Conservation (phyloP, 441 rosid species). For the Corymbia calophylla region DNA sequence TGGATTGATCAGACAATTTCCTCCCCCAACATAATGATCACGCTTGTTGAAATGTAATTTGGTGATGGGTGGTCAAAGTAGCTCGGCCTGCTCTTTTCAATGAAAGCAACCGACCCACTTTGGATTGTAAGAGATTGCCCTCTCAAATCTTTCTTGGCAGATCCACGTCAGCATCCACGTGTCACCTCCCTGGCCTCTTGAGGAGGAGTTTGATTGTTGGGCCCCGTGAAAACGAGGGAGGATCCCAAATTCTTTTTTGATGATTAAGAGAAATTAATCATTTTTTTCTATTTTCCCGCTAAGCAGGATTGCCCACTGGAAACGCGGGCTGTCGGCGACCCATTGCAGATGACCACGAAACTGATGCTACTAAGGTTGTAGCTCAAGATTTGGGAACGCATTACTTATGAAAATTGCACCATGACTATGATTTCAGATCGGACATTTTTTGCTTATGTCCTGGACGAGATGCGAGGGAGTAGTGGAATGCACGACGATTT, state of each 20-base stretch:
- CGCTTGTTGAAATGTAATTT: neutral
- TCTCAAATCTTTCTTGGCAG: neutral
- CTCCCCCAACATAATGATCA: neutral
- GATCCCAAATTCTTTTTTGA: neutral
- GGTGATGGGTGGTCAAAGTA: neutral
- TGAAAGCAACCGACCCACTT: neutral
- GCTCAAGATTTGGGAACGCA: neutral
- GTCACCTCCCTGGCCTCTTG: neutral
- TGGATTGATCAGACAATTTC: neutral
- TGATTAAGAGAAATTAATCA: neutral
- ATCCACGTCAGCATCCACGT: neutral
- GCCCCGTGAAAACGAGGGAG: neutral
- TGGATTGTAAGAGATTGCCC: neutral
- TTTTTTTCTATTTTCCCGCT: neutral
- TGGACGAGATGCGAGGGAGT: neutral
- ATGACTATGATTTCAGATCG: neutral
- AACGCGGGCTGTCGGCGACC: neutral
- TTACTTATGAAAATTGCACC: neutral
- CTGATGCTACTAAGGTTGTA: neutral
- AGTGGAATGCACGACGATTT: neutral
- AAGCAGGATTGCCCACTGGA: neutral
- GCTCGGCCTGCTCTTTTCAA: neutral
- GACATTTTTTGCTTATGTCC: neutral
- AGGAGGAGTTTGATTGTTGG: neutral
- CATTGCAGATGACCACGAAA: neutral